Conservation (phyloP, 2,329 filamentous ascomycete species). For the Aspergillus flavus region DNA sequence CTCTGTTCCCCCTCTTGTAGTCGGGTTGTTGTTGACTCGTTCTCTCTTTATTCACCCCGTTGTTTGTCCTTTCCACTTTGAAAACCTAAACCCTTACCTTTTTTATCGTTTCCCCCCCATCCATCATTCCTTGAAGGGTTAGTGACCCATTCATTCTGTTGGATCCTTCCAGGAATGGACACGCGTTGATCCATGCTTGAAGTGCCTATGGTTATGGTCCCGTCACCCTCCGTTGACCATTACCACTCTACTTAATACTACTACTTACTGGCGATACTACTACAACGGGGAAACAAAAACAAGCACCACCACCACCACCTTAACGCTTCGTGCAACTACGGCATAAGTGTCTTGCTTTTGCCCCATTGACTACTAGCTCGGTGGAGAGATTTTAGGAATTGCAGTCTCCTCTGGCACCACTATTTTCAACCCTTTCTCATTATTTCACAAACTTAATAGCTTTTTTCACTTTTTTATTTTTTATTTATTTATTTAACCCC, state of each 20-base stretch:
- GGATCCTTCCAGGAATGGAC: constrained; percentile 20
- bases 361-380: neutral
- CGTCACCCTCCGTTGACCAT: constrained; percentile 9
- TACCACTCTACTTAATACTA: constrained; percentile 7
- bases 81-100: neutral
- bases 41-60: neutral
- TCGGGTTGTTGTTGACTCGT: neutral
- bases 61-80: neutral
- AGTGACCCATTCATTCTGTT: neutral
- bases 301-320: constrained; percentile 8
- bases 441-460: neutral
- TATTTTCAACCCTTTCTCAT: neutral
- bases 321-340: constrained; percentile 5
- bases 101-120: neutral
- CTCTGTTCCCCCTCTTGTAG: no score
- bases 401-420: neutral
- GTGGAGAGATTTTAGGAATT: constrained; percentile 4
- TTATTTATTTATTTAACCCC: constrained; percentile 11
- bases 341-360: constrained; percentile 3
- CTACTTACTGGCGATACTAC: constrained; percentile 6
- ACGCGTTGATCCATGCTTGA: constrained; percentile 25
- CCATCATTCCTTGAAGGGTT: neutral
- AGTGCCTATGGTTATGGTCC: constrained; percentile 12
- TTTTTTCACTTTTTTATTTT: constrained; percentile 14
- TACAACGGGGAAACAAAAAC: constrained; percentile 5